Conservation (phyloP, 441 rosid genomes). For the Syzygium syzygioides region DNA sequence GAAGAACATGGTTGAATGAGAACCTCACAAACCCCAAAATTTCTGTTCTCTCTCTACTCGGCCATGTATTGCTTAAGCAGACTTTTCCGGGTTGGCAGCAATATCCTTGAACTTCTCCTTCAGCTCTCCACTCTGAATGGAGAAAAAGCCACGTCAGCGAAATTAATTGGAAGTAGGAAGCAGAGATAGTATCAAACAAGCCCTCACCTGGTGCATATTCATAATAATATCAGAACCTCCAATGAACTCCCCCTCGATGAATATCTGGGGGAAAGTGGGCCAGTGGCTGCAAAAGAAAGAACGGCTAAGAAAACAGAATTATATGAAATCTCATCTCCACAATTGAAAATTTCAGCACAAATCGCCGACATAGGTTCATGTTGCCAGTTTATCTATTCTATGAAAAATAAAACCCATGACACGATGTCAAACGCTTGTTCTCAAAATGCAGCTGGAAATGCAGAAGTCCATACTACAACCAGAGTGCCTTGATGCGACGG, state of each 20-base stretch:
- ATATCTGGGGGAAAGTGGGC: constrained; percentile 96
- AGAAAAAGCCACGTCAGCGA: neutral
- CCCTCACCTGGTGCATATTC: constrained; percentile 76
- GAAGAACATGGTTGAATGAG: neutral
- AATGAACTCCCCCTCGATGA: constrained; percentile 85
- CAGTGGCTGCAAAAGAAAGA: constrained; percentile 60
- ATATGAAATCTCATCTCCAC: neutral
- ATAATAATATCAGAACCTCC: constrained; percentile 94
- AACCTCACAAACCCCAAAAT: neutral
- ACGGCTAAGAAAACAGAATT: neutral
- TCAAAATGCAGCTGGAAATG: neutral
- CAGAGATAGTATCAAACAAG: neutral
- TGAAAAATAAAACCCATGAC: neutral
- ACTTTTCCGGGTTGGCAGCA: constrained; percentile 16
- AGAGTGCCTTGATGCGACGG: neutral
- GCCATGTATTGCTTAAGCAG: neutral
- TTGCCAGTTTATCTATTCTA: neutral
- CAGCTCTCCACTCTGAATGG: constrained; percentile 66
- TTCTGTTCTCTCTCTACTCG: neutral
- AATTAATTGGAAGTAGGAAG: neutral
- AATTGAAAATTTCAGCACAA: neutral
- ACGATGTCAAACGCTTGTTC: neutral
- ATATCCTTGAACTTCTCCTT: constrained; percentile 68
- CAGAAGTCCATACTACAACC: neutral
- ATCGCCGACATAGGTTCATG: neutral